phyloP scores from a whole-genome alignment of 768 basidiomycete species.

The Grammothele lineata region DNA sequence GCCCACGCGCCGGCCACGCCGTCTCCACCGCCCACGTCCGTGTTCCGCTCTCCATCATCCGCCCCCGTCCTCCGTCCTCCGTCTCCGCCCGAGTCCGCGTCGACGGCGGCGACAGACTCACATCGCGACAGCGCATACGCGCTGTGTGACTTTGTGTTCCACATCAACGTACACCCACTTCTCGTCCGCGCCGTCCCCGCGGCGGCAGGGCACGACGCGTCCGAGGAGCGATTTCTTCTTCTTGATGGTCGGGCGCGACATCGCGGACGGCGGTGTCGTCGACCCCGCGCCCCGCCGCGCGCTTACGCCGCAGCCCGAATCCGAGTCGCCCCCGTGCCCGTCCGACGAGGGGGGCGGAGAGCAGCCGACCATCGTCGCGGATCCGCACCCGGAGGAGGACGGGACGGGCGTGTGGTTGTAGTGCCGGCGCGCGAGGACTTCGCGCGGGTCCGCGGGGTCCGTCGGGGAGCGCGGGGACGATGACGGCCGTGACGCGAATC shows the following conservation, averaged over 20 bases:
- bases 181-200: constrained; percentile 19
- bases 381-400: neutral
- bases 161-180: constrained; percentile 30
- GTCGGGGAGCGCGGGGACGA: neutral
- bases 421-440: constrained; percentile 25
- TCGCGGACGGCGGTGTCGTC: neutral
- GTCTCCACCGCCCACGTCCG: too few species aligned
- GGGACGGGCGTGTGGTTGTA: constrained; percentile 23
- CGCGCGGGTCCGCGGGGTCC: constrained; percentile 24
- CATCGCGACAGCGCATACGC: constrained; percentile 10
- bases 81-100: too few species aligned
- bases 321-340: neutral
- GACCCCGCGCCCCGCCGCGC: neutral
- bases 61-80: too few species aligned
- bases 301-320: neutral
- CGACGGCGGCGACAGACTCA: neutral
- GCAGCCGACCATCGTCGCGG: neutral
- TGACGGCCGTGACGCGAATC: neutral
- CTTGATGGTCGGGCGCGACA: neutral
- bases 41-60: too few species aligned
- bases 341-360: neutral
- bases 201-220: constrained; percentile 21
- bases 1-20: too few species aligned
- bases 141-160: constrained; percentile 26
- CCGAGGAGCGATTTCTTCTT: constrained; percentile 17